These are phyloP conservation scores for Curvularia sp. DNA, from an alignment of 2,329 filamentous ascomycete genomes.

Conservation along the genomic window DNA sequence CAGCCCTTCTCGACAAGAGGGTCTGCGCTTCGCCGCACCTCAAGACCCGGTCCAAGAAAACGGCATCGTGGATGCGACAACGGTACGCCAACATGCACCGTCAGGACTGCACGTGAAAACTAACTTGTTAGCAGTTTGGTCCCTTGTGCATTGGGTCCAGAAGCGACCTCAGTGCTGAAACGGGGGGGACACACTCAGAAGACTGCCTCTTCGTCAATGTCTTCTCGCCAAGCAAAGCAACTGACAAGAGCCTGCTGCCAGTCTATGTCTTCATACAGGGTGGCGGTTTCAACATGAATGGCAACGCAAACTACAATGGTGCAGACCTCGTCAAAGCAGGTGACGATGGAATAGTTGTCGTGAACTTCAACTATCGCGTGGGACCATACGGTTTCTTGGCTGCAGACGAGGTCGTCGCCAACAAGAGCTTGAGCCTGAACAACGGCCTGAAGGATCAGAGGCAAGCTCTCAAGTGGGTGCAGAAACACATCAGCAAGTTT, in stretches of 20 bases:
- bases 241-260: slow-evolving; percentile 42
- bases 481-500: slow-evolving; percentile 48
- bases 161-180: slow-evolving; percentile 34
- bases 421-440: slow-evolving; percentile 44
- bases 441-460: slow-evolving; percentile 51
- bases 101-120: not conserved
- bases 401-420: slow-evolving; percentile 38
- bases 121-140: slow-evolving; percentile 37
- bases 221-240: slow-evolving; percentile 47
- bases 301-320: slow-evolving; percentile 49
- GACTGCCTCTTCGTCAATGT: slow-evolving; percentile 53
- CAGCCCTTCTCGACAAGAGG: slow-evolving; percentile 40
- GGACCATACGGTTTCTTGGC: slow-evolving; percentile 52
- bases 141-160: slow-evolving; percentile 44
- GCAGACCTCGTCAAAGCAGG: slow-evolving; percentile 44
- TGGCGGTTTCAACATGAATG: slow-evolving; percentile 49
- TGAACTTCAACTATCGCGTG: slow-evolving; percentile 54
- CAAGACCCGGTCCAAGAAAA: slow-evolving; percentile 63
- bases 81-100: slow-evolving; percentile 24
- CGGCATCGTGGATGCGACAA: slow-evolving; percentile 59
- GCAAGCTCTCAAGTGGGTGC: slow-evolving; percentile 48
- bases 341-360: slow-evolving; percentile 45
- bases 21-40: slow-evolving; percentile 68
- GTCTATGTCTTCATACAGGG: slow-evolving; percentile 54
- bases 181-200: slow-evolving; percentile 44